A percentile compares a stretch with the other conserved stretches of the same genome.
These are phyloP conservation scores for Jasminum sambac DNA, from an alignment of 257 asterid species.

Conservation along the genomic window DNA sequence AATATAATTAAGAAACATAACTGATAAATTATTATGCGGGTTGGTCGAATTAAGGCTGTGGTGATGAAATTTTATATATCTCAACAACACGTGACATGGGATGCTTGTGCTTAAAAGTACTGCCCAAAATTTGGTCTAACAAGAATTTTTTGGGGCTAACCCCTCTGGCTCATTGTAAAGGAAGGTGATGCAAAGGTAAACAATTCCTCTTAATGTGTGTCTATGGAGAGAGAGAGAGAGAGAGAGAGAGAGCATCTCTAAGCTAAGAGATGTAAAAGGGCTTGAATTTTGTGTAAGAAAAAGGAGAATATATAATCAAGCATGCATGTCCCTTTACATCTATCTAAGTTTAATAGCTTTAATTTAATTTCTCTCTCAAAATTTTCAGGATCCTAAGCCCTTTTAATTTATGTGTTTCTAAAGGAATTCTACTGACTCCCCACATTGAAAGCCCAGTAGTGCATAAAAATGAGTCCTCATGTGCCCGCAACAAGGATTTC, in stretches of 20 bases:
- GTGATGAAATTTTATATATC: constrained; percentile 3
- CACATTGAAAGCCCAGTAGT: not conserved
- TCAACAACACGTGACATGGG: constrained; percentile 37
- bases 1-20: no score
- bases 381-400: constrained; percentile 35
- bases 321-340: constrained; percentile 28
- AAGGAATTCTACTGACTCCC: not conserved
- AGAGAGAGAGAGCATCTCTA: constrained; percentile 9
- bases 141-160: constrained; percentile 31
- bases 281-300: constrained; percentile 26
- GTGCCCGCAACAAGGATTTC: not conserved
- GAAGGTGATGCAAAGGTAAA: constrained; percentile 28
- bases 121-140: constrained; percentile 21
- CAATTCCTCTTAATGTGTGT: constrained; percentile 10
- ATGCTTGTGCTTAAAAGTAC: constrained; percentile 42
- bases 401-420: not conserved
- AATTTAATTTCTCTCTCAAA: constrained; percentile 13
- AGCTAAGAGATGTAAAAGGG: constrained; percentile 17
- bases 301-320: constrained; percentile 17
- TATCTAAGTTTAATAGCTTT: constrained; percentile 26
- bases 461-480: constrained; percentile 3
- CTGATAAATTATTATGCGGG: constrained; percentile 3
- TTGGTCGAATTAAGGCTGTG: constrained; percentile 32
- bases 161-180: constrained; percentile 26
- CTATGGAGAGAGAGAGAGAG: not conserved